Evolutionary conservation across 176 grass and related monocot genomes (phyloP).

Genomic region (Phoenix dactylifera): DNA sequence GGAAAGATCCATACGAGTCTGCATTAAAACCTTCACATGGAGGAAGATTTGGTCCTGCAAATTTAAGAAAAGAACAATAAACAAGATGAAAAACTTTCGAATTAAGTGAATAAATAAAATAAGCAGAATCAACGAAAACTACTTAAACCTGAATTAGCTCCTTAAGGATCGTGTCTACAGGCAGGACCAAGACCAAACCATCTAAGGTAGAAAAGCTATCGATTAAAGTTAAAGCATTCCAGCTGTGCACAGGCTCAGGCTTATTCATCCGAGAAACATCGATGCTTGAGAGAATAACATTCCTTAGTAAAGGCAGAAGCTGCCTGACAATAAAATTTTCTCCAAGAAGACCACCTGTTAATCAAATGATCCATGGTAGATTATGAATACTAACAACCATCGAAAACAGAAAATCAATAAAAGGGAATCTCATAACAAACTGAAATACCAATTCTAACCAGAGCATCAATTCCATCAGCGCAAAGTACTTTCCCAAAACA

Average conservation of each 20-base stretch:
- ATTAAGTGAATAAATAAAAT: constrained; percentile 4
- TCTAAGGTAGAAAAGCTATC: constrained; percentile 72
- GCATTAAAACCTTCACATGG: constrained; percentile 69
- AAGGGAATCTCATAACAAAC: background rate
- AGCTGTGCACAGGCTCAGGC: constrained; percentile 66
- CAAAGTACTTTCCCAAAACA: constrained; percentile 88
- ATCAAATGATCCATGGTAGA: background rate
- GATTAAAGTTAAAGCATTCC: constrained; percentile 55
- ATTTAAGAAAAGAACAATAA: background rate
- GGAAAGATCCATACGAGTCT: constrained; percentile 61
- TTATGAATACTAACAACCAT: constrained; percentile 10
- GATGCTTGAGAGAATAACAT: constrained; percentile 48
- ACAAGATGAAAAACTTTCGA: constrained; percentile 13
- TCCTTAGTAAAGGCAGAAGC: constrained; percentile 73
- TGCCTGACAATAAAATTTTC: constrained; percentile 68
- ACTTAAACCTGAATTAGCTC: constrained; percentile 73
- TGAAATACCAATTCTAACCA: constrained; percentile 89
- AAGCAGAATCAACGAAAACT: background rate
- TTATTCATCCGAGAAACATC: constrained; percentile 53
- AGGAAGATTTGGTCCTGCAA: constrained; percentile 79
- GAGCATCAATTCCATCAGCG: constrained; percentile 72
- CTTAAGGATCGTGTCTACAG: constrained; percentile 48
- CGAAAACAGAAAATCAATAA: constrained; percentile 6
- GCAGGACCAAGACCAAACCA: constrained; percentile 58
- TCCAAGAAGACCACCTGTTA: constrained; percentile 72